phyloP scores from a whole-genome alignment of 2,329 filamentous ascomycete genomes.

The Aspergillus ibericus region DNA sequence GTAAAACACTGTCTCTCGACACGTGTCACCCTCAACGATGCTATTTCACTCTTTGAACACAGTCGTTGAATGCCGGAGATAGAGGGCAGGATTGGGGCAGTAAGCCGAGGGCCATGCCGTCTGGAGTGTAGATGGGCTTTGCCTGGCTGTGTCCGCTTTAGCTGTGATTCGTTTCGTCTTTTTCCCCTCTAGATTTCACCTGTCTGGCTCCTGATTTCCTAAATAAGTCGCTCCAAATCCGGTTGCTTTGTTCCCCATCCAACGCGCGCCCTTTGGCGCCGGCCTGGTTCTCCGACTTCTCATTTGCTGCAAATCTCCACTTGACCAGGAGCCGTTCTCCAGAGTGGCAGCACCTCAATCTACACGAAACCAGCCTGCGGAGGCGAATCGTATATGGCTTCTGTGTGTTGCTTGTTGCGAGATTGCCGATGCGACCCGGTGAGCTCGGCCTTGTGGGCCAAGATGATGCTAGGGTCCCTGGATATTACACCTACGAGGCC shows the following conservation, averaged over 20 bases:
- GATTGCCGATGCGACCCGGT: background rate
- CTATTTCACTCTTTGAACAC: background rate
- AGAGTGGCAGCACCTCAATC: conserved; percentile 8
- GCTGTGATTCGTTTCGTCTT: background rate
- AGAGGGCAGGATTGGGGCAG: background rate
- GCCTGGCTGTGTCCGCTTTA: background rate
- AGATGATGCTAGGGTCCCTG: background rate
- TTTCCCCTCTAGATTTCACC: no score
- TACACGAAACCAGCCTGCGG: conserved; percentile 16
- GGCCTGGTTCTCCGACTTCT: background rate
- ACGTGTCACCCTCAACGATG: background rate
- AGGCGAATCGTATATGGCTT: background rate
- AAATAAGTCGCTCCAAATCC: no score
- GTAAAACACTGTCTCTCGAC: conserved; percentile 2
- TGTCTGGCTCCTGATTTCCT: no score
- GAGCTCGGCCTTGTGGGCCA: background rate
- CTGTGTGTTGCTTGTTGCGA: background rate
- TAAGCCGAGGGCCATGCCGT: background rate
- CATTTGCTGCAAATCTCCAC: conserved; percentile 13
- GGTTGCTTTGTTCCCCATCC: background rate
- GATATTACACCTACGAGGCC: background rate
- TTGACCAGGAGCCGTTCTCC: conserved; percentile 12
- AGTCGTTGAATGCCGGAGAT: background rate
- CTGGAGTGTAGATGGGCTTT: background rate
- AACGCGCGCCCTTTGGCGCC: background rate